Conservation (phyloP, 2,329 filamentous ascomycete species). For the Berkeleyomyces basicola region DNA sequence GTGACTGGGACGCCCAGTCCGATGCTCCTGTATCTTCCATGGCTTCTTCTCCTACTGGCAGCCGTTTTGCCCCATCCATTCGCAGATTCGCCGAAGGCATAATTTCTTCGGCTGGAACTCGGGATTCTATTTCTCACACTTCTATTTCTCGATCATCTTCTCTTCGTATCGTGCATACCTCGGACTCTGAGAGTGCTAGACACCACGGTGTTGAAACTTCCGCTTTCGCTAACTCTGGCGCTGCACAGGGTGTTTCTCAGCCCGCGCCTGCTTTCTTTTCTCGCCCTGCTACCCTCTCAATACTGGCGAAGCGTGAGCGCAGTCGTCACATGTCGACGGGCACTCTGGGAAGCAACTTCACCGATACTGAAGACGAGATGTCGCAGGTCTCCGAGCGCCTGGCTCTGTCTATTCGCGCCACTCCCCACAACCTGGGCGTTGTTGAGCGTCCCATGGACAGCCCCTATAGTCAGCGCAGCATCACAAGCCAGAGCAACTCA, state of each 20-base stretch:
- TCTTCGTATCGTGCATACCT: neutral
- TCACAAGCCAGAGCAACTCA: slow-evolving; percentile 32
- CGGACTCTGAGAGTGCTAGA: neutral
- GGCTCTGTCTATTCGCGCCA: slow-evolving; percentile 10
- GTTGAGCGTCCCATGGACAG: neutral
- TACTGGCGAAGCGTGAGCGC: neutral
- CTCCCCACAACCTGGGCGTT: slow-evolving; percentile 15
- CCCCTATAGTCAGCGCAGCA: slow-evolving; percentile 21
- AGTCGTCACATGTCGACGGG: slow-evolving; percentile 19
- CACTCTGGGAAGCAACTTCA: slow-evolving; percentile 34
- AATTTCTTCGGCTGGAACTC: neutral
- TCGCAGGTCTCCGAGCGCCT: neutral
- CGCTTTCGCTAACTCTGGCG: neutral
- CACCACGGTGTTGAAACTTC: neutral
- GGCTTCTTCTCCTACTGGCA: neutral
- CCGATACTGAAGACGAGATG: slow-evolving; percentile 26
- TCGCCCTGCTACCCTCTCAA: neutral
- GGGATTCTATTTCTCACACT: neutral
- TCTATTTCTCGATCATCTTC: neutral
- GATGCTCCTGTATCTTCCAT: slow-evolving; percentile 8
- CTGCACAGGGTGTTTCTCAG: neutral
- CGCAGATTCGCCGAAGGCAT: neutral
- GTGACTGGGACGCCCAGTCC: slow-evolving; percentile 4
- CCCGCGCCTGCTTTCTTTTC: neutral
- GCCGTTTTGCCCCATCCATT: neutral